Conservation (phyloP, 225 moss, liverwort and hornwort species). For the Marchantia paleacea region DNA sequence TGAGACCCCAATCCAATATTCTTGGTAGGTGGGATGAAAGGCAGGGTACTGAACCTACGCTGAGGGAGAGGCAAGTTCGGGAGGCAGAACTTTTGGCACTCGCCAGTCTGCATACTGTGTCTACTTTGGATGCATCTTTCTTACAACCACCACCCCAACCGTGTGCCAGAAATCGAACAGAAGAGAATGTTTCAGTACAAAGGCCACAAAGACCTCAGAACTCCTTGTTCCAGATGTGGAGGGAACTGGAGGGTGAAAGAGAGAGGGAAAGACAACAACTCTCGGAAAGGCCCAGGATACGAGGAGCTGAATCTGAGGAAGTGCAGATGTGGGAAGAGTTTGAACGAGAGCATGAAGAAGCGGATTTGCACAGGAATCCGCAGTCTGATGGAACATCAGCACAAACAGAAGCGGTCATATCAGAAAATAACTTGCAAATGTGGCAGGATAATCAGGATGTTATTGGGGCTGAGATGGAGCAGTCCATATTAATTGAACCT, state of each 20-base stretch:
- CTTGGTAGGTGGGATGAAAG: conserved; percentile 69
- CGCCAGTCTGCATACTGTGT: conserved; percentile 68
- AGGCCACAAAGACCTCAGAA: conserved; percentile 56
- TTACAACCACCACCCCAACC: conserved; percentile 58
- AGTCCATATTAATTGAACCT: conserved; percentile 25
- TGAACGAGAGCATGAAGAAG: conserved; percentile 23
- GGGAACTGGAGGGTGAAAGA: conserved; percentile 62
- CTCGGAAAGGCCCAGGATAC: conserved; percentile 34
- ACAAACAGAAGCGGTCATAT: conserved; percentile 3
- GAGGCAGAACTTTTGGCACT: conserved; percentile 77
- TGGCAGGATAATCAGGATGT: conserved; percentile 20
- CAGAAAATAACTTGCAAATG: conserved; percentile 12
- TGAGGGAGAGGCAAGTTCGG: conserved; percentile 66
- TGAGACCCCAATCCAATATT: conserved; percentile 51
- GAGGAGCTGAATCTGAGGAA: conserved; percentile 19
- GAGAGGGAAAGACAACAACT: conserved; percentile 32
- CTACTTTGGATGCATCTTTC: conserved; percentile 75
- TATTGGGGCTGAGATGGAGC: conserved; percentile 17
- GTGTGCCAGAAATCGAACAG: conserved; percentile 27
- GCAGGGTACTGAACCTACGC: conserved; percentile 47
- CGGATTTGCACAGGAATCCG: conserved; percentile 4
- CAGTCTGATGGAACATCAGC: conserved; percentile 4
- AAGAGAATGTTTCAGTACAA: conserved; percentile 46
- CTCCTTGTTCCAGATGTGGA: conserved; percentile 68
- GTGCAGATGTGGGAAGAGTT: conserved; percentile 24